Percentiles rank a stretch among this genome's conserved stretches.
phyloP scores from a whole-genome alignment of 495 filamentous ascomycete species.

The Gamarada debralockiae region DNA sequence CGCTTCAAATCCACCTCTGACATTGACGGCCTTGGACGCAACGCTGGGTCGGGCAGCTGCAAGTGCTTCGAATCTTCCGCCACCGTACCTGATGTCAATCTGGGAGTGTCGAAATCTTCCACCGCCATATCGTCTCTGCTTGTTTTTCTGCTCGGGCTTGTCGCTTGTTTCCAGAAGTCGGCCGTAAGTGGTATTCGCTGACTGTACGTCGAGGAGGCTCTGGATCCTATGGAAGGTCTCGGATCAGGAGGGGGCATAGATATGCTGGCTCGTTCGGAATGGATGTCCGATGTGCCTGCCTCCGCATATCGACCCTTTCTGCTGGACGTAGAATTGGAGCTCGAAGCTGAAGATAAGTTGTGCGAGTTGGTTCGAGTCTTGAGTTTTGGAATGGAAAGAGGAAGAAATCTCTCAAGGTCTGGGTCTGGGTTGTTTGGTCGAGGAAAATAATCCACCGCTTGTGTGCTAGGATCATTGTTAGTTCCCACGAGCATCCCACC shows the following conservation, averaged over 20 bases:
- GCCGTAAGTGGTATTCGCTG: not conserved
- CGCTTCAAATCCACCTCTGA: constrained; percentile 51
- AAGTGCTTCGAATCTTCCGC: constrained; percentile 25
- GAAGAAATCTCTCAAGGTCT: constrained; percentile 1
- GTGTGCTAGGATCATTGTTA: constrained; percentile 12
- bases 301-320: constrained; percentile 53
- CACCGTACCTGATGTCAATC: constrained; percentile 28
- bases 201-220: constrained; percentile 20
- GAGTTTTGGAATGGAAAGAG: not conserved
- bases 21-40: constrained; percentile 37
- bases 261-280: constrained; percentile 51
- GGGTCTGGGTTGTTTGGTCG: constrained; percentile 1
- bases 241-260: constrained; percentile 54
- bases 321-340: constrained; percentile 31
- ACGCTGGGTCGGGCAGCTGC: constrained; percentile 40
- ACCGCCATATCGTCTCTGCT: constrained; percentile 25
- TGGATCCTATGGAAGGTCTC: constrained; percentile 21
- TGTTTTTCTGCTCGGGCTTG: constrained; percentile 1
- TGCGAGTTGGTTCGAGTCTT: constrained; percentile 11
- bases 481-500: not conserved
- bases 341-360: constrained; percentile 27
- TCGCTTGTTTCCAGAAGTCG: constrained; percentile 6
- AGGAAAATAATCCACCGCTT: not conserved
- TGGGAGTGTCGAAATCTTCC: constrained; percentile 42
- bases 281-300: constrained; percentile 26